Percentiles rank a stretch among this genome's conserved stretches.
Conservation (phyloP, 2,329 filamentous ascomycete species). For the Alternaria arbusti region DNA sequence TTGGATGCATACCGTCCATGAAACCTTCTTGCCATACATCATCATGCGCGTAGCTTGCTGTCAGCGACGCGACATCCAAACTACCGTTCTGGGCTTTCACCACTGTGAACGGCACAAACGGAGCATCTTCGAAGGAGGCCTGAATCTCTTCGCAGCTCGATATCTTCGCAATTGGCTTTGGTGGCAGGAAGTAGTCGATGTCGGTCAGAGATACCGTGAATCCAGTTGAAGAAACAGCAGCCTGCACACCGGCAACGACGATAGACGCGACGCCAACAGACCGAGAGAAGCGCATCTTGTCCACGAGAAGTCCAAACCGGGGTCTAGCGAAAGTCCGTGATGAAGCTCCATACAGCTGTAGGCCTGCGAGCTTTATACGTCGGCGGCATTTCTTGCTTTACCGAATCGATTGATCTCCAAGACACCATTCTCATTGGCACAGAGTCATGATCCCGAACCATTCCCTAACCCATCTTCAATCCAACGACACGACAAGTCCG, state of each 20-base stretch:
- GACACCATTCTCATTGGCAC: not conserved
- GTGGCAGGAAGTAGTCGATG: constrained; percentile 51
- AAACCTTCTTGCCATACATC: constrained; percentile 53
- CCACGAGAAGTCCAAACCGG: not conserved
- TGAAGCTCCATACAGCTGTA: not conserved
- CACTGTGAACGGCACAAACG: constrained; percentile 50
- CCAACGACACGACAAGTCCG: not conserved
- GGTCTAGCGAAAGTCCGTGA: not conserved
- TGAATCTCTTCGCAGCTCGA: constrained; percentile 26
- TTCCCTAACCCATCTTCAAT: not conserved
- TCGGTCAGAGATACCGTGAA: constrained; percentile 50
- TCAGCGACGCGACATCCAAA: constrained; percentile 2
- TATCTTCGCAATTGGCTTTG: constrained; percentile 45
- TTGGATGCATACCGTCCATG: constrained; percentile 34
- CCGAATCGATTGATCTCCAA: not conserved
- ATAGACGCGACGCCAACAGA: constrained; percentile 9
- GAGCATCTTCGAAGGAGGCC: constrained; percentile 20
- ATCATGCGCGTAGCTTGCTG: constrained; percentile 44
- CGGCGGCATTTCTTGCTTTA: not conserved
- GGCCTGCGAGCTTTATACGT: not conserved
- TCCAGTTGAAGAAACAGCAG: constrained; percentile 43
- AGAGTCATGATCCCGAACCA: constrained; percentile 1
- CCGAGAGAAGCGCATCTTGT: constrained; percentile 16
- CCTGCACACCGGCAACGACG: constrained; percentile 13
- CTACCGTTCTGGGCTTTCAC: constrained; percentile 28